Base-by-base conservation (phyloP, 2,329 filamentous ascomycete genomes). In the Rhexocercosporidium sp. region DNA sequence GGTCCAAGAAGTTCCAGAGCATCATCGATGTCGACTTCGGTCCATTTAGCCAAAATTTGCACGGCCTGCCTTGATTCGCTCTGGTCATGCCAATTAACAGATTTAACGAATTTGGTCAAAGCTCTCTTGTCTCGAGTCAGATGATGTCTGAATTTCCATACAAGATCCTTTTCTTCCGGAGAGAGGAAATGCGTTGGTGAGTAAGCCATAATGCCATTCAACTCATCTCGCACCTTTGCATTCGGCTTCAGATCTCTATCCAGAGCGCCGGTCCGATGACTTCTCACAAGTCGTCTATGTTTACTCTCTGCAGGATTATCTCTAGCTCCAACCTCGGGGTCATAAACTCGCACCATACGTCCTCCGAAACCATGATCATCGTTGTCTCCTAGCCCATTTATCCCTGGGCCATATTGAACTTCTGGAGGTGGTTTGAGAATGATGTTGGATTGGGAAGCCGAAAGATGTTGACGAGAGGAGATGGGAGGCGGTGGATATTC, bases 61-160 rank as follows among this genome's bases (percentile, higher is more conserved):
- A 96, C 92, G 6, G 95, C 94, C 81, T 97, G 94, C 67, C 92
- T 90, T 3, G 92, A 90, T 82, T 99, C 95, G 69, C 89, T 88
- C 56, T 88, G 86, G 77, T 97, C 95, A 59, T 88, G 88, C 95
- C 96, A 99, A 72, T 96, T 94, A 46, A 97, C 95, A 0, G 95
- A 97, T 79, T 98, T 99, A 78, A 98, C 93, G 73, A 99, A 97
- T 75, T 99, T 99, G 39, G 95, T 99, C 66, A 98, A 83, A 2
- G 95, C 92, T 74, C 91, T 85, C 79, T 99, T 99, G 78, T 99
- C 94, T 66, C 94, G 87, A 0, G 94, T 96, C 25, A 99, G 81
- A 78, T 97, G 95, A 78, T 98, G 97, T 66, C 96, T 87, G 81
- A 98, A 99, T 75, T 96, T 96, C 96, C 96, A 99, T 22, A 99